A percentile compares a stretch with the other conserved stretches of the same genome.
Conservation (phyloP, 208 protist species). For the Spongospora subterranea region DNA sequence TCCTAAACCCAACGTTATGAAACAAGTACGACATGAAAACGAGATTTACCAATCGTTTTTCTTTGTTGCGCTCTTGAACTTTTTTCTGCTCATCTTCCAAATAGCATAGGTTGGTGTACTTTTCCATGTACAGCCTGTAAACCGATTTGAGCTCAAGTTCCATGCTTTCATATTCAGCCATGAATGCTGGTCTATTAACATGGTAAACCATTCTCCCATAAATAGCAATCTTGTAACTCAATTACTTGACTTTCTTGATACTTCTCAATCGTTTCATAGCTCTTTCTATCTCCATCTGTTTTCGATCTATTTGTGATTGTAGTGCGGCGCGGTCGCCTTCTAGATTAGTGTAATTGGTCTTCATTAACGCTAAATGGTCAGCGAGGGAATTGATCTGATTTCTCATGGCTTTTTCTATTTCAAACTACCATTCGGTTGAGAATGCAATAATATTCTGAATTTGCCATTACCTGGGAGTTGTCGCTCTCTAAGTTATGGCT, state of each 20-base stretch:
- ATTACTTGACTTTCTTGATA: conserved; percentile 52
- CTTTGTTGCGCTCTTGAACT: background rate
- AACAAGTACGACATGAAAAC: background rate
- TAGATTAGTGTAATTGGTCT: background rate
- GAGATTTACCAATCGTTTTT: background rate
- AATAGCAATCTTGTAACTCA: background rate
- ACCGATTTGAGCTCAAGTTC: conserved; percentile 18
- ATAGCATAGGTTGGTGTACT: conserved; percentile 4
- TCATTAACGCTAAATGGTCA: background rate
- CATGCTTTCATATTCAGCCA: conserved; percentile 38
- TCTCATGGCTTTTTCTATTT: conserved; percentile 32
- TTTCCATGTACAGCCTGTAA: conserved; percentile 8
- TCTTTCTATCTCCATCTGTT: conserved; percentile 53
- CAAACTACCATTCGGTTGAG: background rate
- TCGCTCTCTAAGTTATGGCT: conserved; percentile 51
- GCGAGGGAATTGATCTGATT: background rate
- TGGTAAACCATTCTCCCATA: background rate
- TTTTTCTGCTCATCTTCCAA: background rate
- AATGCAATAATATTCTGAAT: background rate
- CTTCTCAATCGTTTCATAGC: conserved; percentile 36
- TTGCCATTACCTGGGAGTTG: background rate
- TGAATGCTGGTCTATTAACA: conserved; percentile 44
- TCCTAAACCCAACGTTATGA: background rate
- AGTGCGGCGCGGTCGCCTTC: background rate
- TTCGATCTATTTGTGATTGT: conserved; percentile 32